Evolutionary conservation across 805 yeast species (phyloP).

Genomic region (Diddensiella caesifluorescens): DNA sequence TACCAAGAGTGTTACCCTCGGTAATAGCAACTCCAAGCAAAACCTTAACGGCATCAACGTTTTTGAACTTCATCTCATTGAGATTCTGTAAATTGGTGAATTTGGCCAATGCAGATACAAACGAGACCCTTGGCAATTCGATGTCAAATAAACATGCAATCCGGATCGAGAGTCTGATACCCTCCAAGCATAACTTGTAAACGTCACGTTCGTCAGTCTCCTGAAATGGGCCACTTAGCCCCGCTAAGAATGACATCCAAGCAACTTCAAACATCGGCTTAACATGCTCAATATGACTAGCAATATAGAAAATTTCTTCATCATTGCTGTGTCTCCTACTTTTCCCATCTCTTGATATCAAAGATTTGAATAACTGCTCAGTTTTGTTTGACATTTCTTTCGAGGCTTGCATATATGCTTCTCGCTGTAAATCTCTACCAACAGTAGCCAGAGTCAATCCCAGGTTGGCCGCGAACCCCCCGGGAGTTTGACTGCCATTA

Average conservation of each 20-base stretch:
- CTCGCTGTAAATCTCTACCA: conserved; percentile 60
- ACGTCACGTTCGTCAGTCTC: conserved; percentile 67
- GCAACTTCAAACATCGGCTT: conserved; percentile 86
- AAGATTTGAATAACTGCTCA: conserved; percentile 67
- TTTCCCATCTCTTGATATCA: conserved; percentile 28
- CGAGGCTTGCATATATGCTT: conserved; percentile 89
- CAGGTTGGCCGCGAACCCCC: conserved; percentile 30
- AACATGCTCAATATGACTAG: conserved; percentile 84
- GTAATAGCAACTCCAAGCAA: conserved; percentile 69
- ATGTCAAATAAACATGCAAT: conserved; percentile 80
- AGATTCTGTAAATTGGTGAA: conserved; percentile 76
- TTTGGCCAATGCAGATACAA: conserved; percentile 83
- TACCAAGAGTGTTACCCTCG: conserved; percentile 69
- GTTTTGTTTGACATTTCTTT: conserved; percentile 87
- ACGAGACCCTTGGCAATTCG: conserved; percentile 81
- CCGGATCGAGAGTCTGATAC: conserved; percentile 73
- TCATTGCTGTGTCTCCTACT: conserved; percentile 18
- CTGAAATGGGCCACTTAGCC: conserved; percentile 87
- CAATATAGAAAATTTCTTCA: conserved; percentile 62
- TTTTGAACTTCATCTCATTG: conserved; percentile 71
- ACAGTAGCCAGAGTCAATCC: conserved; percentile 44
- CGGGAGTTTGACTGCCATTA: conserved; percentile 30
- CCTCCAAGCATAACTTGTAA: conserved; percentile 63
- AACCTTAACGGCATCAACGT: conserved; percentile 71
- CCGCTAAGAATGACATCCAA: conserved; percentile 97